Percentiles rank a stretch among this genome's conserved stretches.
Evolutionary conservation across 1,284 basidiomycete genomes (phyloP).

Genomic region (Ustilago hordei): DNA sequence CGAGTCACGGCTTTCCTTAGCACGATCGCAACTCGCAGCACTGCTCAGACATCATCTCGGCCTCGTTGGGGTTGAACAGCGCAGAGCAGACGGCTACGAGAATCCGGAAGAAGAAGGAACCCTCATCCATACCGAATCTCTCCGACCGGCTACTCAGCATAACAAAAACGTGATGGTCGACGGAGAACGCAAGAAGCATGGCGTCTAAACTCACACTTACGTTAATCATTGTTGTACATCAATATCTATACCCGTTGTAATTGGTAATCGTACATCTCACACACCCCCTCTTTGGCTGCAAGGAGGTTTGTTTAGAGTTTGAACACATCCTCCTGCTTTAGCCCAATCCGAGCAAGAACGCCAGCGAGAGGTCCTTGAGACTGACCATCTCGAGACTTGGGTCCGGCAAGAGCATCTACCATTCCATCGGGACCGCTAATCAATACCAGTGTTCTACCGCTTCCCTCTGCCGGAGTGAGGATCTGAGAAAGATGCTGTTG

Average conservation of each 20-base stretch:
- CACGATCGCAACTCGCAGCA: constrained; percentile 39
- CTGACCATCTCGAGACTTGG: constrained; percentile 40
- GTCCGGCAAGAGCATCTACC: constrained; percentile 42
- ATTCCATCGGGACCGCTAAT: constrained; percentile 56
- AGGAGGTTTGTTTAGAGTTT: constrained; percentile 32
- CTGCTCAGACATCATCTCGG: constrained; percentile 32
- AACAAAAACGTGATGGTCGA: constrained; percentile 34
- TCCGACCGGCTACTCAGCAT: constrained; percentile 17
- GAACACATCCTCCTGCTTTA: constrained; percentile 40
- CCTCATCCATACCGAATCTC: constrained; percentile 34
- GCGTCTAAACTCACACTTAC: constrained; percentile 12
- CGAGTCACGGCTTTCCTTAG: constrained; percentile 12
- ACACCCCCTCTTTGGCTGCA: neutral
- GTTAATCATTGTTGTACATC: neutral
- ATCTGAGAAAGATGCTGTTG: constrained; percentile 25
- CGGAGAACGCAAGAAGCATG: constrained; percentile 34
- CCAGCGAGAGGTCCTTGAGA: constrained; percentile 43
- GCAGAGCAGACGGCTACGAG: constrained; percentile 15
- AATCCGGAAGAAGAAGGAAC: constrained; percentile 25
- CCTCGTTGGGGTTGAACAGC: constrained; percentile 26
- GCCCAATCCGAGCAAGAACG: constrained; percentile 25
- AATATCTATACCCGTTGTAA: constrained; percentile 6
- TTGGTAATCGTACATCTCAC: neutral
- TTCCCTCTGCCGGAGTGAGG: neutral
- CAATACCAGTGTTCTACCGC: constrained; percentile 24